Evolutionary conservation across 257 asterid species (phyloP).

Genomic region (Pogostemon cablin): DNA sequence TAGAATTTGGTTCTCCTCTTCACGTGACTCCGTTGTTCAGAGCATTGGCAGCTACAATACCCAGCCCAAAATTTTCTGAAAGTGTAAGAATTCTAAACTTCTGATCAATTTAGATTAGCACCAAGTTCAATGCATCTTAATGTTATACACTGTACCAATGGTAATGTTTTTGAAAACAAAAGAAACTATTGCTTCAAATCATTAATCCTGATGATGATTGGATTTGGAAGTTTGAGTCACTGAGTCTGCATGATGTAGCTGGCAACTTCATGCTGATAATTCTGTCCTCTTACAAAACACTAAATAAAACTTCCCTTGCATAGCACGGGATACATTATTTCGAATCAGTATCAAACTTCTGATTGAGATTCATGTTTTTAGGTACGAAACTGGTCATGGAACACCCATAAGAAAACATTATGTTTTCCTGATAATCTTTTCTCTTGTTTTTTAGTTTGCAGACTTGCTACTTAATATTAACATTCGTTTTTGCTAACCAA

Average conservation of each 20-base stretch:
- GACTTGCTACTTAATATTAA: neutral
- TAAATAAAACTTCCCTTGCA: neutral
- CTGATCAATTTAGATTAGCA: neutral
- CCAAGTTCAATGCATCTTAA: neutral
- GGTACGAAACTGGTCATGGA: neutral
- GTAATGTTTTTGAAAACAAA: neutral
- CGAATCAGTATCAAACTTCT: neutral
- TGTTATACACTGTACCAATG: conserved; percentile 11
- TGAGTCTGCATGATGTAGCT: neutral
- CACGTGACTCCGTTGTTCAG: conserved; percentile 90
- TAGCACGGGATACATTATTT: neutral
- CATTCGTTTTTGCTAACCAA: neutral
- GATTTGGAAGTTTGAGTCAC: neutral
- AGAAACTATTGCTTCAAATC: conserved; percentile 9
- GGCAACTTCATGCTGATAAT: neutral
- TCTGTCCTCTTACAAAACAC: neutral
- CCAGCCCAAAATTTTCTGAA: conserved; percentile 96
- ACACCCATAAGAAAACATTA: neutral
- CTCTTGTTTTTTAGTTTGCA: neutral
- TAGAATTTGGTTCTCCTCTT: conserved; percentile 75
- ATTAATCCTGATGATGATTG: neutral
- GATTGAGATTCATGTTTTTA: conserved; percentile 1
- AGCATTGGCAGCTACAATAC: conserved; percentile 91
- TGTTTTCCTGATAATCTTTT: neutral
- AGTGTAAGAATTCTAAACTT: conserved; percentile 67